phyloP scores from a whole-genome alignment of 176 grass and related monocot species.

The Paspalum notatum region DNA sequence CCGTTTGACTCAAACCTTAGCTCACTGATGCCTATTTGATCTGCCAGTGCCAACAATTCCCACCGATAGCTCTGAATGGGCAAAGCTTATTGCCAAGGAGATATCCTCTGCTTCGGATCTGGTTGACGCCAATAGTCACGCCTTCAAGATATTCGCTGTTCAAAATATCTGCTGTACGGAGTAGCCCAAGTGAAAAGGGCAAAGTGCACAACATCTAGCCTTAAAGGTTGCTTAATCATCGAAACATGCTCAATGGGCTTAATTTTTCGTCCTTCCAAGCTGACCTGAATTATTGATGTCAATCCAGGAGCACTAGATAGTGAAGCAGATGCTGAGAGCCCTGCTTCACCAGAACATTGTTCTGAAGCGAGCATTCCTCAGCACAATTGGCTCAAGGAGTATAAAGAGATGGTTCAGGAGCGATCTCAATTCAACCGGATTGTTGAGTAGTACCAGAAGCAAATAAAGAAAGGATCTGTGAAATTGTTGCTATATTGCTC shows the following conservation, averaged over 20 bases:
- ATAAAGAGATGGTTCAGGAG: conserved; percentile 51
- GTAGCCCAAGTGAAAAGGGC: conserved; percentile 10
- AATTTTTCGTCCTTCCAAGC: not conserved
- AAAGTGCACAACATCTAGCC: conserved; percentile 13
- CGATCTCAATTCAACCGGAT: conserved; percentile 37
- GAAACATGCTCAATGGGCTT: not conserved
- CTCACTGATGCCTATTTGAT: not conserved
- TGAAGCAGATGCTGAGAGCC: conserved; percentile 53
- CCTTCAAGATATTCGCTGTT: conserved; percentile 51
- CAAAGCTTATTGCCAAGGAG: conserved; percentile 61
- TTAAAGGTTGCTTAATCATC: not conserved
- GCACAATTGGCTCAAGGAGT: conserved; percentile 55
- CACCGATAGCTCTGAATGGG: conserved; percentile 46
- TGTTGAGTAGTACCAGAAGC: conserved; percentile 36
- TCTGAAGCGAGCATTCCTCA: conserved; percentile 56
- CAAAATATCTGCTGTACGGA: conserved; percentile 26
- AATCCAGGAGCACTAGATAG: conserved; percentile 53
- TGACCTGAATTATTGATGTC: not conserved
- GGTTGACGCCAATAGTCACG: conserved; percentile 57
- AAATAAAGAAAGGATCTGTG: conserved; percentile 47
- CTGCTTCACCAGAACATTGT: conserved; percentile 60
- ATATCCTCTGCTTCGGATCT: conserved; percentile 52
- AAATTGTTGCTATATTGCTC: not conserved
- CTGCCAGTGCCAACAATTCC: not conserved
- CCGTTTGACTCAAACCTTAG: not conserved